Percentiles rank a stretch among this genome's conserved stretches.
phyloP scores from a whole-genome alignment of 1,284 basidiomycete species.

The Ustilago vetiveriae region DNA sequence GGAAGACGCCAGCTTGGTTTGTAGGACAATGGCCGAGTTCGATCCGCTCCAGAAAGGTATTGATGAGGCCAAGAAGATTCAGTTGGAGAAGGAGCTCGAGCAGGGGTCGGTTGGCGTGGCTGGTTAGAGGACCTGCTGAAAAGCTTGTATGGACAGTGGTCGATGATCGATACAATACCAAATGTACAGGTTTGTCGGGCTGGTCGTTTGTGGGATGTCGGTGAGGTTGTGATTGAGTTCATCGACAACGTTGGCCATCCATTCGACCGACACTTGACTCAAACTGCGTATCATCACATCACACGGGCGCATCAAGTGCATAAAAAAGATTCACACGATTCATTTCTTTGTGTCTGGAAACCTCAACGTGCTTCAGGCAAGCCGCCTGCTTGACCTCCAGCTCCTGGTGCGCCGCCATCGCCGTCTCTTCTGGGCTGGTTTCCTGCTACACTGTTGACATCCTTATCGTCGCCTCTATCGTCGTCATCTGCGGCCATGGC shows the following conservation, averaged over 20 bases:
- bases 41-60: conserved; percentile 31
- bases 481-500: conserved; percentile 57
- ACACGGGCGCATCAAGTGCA: too few species aligned
- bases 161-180: too few species aligned
- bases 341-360: too few species aligned
- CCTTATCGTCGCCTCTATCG: conserved; percentile 50
- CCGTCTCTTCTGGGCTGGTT: conserved; percentile 18
- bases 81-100: conserved; percentile 47
- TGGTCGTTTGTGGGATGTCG: too few species aligned
- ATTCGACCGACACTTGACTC: too few species aligned
- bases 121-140: conserved; percentile 25
- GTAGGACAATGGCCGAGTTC: conserved; percentile 54
- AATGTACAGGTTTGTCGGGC: too few species aligned
- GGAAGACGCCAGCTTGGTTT: conserved; percentile 51
- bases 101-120: conserved; percentile 55
- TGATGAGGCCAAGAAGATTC: conserved; percentile 31
- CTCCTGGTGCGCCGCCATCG: conserved; percentile 1
- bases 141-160: too few species aligned
- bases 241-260: too few species aligned
- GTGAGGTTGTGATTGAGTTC: too few species aligned
- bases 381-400: conserved; percentile 9
- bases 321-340: too few species aligned
- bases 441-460: conserved; percentile 35
- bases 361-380: conserved; percentile 36
- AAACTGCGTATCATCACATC: too few species aligned